Conservation (phyloP, 129 eudicot species). For the Daucus carota region DH1_v3.0 NC_030382.2:53395001-53395500, state of each 20-base stretch:
- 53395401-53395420: neutral
- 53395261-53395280: constrained; percentile 44
- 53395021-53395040: constrained; percentile 97
- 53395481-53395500: no score
- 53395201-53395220: constrained; percentile 83
- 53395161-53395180: constrained; percentile 80
- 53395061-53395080: constrained; percentile 93
- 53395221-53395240: constrained; percentile 96
- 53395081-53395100: constrained; percentile 63
- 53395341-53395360: constrained; percentile 84
- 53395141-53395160: constrained; percentile 94
- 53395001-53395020: constrained; percentile 97
- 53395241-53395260: constrained; percentile 83
- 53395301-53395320: constrained; percentile 99
- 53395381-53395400: neutral
- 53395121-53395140: constrained; percentile 97
- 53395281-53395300: constrained; percentile 88
- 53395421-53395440: no score
- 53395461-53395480: no score
- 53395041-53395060: constrained; percentile 72
- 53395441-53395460: no score
- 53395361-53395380: constrained; percentile 61
- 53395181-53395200: constrained; percentile 81
- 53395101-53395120: constrained; percentile 66
- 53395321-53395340: constrained; percentile 87